Percentiles rank a stretch among this genome's conserved stretches.
Conservation (phyloP, 306 rosid species). For the Lathyrus oleraceus region DNA sequence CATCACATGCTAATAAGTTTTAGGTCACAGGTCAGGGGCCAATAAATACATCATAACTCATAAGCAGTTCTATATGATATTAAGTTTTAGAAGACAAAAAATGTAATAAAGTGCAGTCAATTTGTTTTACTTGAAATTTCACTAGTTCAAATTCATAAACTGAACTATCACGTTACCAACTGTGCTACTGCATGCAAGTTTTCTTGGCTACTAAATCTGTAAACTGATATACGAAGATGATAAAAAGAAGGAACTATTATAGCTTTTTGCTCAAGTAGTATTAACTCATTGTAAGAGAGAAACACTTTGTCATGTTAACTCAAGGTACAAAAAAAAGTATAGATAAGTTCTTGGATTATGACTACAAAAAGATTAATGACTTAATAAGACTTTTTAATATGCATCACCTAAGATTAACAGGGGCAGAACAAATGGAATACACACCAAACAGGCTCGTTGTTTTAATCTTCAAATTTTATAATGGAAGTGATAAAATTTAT, state of each 20-base stretch:
- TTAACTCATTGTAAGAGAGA: background rate
- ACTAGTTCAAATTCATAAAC: constrained; percentile 12
- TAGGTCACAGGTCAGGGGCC: constrained; percentile 30
- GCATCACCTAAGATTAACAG: background rate
- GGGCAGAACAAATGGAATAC: constrained; percentile 26
- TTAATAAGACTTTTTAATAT: constrained; percentile 9
- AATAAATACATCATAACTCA: constrained; percentile 15
- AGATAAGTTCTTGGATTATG: constrained; percentile 2
- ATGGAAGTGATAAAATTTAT: constrained; percentile 5
- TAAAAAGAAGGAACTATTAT: background rate
- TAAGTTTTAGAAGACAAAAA: background rate
- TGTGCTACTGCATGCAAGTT: background rate
- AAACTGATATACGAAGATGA: constrained; percentile 2
- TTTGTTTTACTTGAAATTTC: constrained; percentile 20
- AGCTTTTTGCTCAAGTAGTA: constrained; percentile 4
- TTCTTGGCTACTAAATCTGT: background rate
- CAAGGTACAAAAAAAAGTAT: constrained; percentile 9
- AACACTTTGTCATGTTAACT: constrained; percentile 22
- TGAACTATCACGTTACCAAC: constrained; percentile 10
- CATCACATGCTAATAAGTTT: constrained; percentile 13
- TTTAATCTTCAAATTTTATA: background rate
- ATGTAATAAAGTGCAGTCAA: constrained; percentile 6
- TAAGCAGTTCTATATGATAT: constrained; percentile 3
- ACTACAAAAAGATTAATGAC: constrained; percentile 17
- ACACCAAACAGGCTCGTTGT: constrained; percentile 2